These are phyloP conservation scores for Acanthamoeba castellanii DNA, from an alignment of 208 protist genomes.

Conservation along the genomic window DNA sequence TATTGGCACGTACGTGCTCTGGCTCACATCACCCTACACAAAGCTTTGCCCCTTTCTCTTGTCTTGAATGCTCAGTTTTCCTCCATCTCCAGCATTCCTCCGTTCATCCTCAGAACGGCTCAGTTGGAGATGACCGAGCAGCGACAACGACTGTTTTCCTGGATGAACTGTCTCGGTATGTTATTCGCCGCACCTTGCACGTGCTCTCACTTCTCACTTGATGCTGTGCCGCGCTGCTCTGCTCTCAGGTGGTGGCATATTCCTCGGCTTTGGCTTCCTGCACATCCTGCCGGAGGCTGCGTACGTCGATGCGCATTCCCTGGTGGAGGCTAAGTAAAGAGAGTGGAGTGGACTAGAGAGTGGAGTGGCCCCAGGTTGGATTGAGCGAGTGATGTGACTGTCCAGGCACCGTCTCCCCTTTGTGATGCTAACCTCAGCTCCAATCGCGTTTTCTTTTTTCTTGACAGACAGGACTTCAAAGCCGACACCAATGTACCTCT, in stretches of 20 bases:
- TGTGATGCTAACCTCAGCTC: background rate
- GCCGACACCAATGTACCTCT: background rate
- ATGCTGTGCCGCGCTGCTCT: background rate
- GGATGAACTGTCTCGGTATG: slow-evolving; percentile 55
- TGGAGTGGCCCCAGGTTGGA: background rate
- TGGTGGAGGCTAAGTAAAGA: background rate
- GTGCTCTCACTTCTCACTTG: background rate
- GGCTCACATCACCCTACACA: background rate
- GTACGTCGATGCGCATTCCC: background rate
- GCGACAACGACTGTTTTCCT: slow-evolving; percentile 4
- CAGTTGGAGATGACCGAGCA: background rate
- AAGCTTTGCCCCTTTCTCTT: background rate
- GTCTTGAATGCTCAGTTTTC: background rate
- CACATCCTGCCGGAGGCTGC: slow-evolving; percentile 53
- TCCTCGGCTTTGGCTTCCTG: slow-evolving; percentile 37
- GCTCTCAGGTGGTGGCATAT: slow-evolving; percentile 3
- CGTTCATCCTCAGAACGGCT: background rate
- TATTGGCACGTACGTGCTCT: slow-evolving; percentile 22
- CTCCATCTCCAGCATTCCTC: background rate
- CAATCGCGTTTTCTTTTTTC: background rate
- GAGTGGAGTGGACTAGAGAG: background rate
- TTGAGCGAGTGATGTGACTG: too few species aligned
- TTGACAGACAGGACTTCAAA: slow-evolving; percentile 21
- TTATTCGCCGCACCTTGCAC: background rate
- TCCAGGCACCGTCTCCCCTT: background rate